Percentiles rank a stretch among this genome's conserved stretches.
Conservation (phyloP, 179 eudicot genomes). For the Spergularia azorica region DNA sequence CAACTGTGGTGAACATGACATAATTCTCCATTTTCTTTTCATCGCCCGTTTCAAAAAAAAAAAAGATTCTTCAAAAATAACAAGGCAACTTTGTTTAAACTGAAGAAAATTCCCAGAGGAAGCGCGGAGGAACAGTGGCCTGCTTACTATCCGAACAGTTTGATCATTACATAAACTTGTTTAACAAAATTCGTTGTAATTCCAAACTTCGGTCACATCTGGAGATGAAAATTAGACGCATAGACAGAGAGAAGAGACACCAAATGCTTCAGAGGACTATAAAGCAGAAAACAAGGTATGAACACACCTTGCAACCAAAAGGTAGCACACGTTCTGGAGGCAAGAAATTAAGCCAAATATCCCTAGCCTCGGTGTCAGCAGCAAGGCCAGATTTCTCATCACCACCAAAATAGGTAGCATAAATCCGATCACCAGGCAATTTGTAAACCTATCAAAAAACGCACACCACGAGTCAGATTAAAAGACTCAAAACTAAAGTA, state of each 20-base stretch:
- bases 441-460: constrained; percentile 58
- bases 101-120: no score
- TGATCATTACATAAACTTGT: no score
- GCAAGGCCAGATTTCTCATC: constrained; percentile 88
- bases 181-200: no score
- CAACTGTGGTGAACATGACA: background rate
- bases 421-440: constrained; percentile 68
- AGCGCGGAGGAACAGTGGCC: no score
- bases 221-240: no score
- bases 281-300: constrained; percentile 15
- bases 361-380: constrained; percentile 85
- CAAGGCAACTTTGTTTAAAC: no score
- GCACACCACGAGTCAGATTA: constrained; percentile 15
- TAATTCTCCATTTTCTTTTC: background rate
- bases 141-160: no score
- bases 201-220: no score
- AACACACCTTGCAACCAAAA: constrained; percentile 84
- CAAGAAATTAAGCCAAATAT: constrained; percentile 79
- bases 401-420: constrained; percentile 99
- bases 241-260: background rate
- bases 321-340: constrained; percentile 84
- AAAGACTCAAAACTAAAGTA: background rate
- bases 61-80: no score
- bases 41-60: background rate
- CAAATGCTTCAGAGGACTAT: background rate